phyloP scores from a whole-genome alignment of 345 rosid genomes.

The Schrenkiella parvula region DNA sequence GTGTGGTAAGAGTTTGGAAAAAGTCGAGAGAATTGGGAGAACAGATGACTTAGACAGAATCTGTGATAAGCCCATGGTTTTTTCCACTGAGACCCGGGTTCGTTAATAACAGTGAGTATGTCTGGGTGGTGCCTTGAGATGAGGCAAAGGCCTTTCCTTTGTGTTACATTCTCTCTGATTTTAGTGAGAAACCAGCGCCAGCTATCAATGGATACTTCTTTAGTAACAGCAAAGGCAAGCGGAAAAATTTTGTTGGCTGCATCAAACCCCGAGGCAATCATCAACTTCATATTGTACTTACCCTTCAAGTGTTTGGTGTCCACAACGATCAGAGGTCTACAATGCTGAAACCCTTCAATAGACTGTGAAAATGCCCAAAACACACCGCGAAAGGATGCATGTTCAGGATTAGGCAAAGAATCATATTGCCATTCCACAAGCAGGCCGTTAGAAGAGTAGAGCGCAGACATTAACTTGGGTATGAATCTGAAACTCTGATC shows the following conservation, averaged over 20 bases:
- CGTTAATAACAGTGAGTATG: neutral
- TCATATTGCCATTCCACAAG: neutral
- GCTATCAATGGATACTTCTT: neutral
- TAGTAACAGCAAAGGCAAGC: constrained; percentile 5
- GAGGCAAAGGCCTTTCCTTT: constrained; percentile 2
- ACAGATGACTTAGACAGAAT: neutral
- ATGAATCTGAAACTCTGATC: neutral
- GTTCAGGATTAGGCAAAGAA: neutral
- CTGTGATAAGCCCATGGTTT: constrained; percentile 9
- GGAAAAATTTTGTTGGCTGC: neutral
- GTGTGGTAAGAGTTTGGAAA: neutral
- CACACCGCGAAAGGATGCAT: neutral
- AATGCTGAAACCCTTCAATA: neutral
- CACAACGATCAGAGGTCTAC: constrained; percentile 1
- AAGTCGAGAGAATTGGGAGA: neutral
- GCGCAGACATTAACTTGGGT: constrained; percentile 11
- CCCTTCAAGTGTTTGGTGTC: neutral
- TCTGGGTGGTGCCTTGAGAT: constrained; percentile 5
- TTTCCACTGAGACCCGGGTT: neutral
- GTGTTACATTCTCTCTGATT: constrained; percentile 5
- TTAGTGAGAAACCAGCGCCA: constrained; percentile 6
- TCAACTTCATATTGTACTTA: neutral
- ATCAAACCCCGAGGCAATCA: constrained; percentile 5
- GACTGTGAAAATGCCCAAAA: constrained; percentile 23
- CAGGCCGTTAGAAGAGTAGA: neutral